A percentile compares a stretch with the other conserved stretches of the same genome.
Evolutionary conservation across 768 basidiomycete species (phyloP).

Genomic region (Suillus placidus): DNA sequence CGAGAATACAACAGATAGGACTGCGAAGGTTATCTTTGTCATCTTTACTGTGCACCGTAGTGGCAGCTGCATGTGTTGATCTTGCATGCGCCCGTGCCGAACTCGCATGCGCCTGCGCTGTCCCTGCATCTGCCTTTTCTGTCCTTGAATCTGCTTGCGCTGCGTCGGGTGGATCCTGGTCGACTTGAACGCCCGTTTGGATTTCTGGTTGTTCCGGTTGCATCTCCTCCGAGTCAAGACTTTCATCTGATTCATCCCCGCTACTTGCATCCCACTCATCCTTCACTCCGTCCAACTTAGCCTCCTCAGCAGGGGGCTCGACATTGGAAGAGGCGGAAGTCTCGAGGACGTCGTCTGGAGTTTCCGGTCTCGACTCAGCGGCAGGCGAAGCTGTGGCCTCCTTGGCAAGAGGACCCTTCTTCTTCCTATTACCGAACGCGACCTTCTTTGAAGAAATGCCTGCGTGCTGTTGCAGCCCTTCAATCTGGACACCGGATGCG

Average conservation of each 20-base stretch:
- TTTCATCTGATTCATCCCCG: conserved; percentile 49
- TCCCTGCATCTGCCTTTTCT: neutral
- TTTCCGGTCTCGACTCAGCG: conserved; percentile 55
- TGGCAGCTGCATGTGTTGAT: conserved; percentile 77
- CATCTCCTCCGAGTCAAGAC: conserved; percentile 32
- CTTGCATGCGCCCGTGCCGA: conserved; percentile 26
- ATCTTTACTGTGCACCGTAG: conserved; percentile 86
- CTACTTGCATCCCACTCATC: conserved; percentile 59
- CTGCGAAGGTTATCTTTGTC: conserved; percentile 91
- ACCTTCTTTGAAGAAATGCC: conserved; percentile 65
- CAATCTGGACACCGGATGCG: conserved; percentile 86
- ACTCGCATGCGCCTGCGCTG: neutral
- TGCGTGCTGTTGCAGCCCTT: conserved; percentile 74
- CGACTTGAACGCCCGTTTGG: neutral
- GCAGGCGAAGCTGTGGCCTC: conserved; percentile 49
- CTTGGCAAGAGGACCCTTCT: conserved; percentile 58
- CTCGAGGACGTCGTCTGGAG: conserved; percentile 31
- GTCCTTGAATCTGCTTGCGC: neutral
- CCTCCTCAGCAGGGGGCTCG: conserved; percentile 38
- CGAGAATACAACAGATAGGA: conserved; percentile 98
- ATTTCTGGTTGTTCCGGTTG: neutral
- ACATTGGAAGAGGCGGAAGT: conserved; percentile 34
- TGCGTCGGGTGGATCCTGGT: neutral
- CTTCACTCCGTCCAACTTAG: conserved; percentile 37
- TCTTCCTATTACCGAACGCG: conserved; percentile 83